Evolutionary conservation across 2,329 filamentous ascomycete genomes (phyloP), one percentile per base, ranked within the genome.

Genomic region (Aspergillus candidus): DNA sequence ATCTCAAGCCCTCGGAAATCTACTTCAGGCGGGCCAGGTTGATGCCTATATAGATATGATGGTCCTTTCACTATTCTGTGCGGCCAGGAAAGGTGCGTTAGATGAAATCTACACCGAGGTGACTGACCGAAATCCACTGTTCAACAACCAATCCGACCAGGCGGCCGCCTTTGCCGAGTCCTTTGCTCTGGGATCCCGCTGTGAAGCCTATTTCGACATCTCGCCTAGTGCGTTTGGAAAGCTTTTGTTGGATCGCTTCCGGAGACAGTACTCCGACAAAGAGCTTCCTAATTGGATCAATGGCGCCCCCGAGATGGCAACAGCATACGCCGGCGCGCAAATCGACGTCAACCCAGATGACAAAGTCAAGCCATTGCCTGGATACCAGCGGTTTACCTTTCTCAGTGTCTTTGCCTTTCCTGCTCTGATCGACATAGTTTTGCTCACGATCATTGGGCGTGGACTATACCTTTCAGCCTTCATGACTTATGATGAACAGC

Each of bases 71-170:
- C 69, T 80, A 41, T 81, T 83, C 56, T 79, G 75, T 45, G 72
- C 76, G 0, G 69, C 78, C 22, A 69, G 78, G 17, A 77, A 75
- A 52, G 67, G 71, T 5, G 79, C 74, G 0, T 74, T 82, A 35
- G 78, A 82, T 47, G 79, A 83, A 46, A 76, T 83, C 0, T 83
- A 82, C 53, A 66, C 78, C 11, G 79, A 83, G 57, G 76, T 80
- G 1, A 79, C 76, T 0, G 79, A 83, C 54, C 70, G 78, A 6
- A 82, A 80, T 52, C 79, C 78, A 0, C 65, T 82, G 8, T 80
- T 80, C 59, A 77, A 80, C 42, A 70, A 74, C 14, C 79, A 80
- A 44, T 69, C 78, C 2, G 80, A 83, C 44, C 80, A 83, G 58
- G 79, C 79, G 11, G 79, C 78, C 29, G 78, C 78, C 6, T 83